Evolutionary conservation across 2,329 filamentous ascomycete species (phyloP), one percentile per base, ranked within the genome.

Genomic region (Trichoderma sp.): DNA sequence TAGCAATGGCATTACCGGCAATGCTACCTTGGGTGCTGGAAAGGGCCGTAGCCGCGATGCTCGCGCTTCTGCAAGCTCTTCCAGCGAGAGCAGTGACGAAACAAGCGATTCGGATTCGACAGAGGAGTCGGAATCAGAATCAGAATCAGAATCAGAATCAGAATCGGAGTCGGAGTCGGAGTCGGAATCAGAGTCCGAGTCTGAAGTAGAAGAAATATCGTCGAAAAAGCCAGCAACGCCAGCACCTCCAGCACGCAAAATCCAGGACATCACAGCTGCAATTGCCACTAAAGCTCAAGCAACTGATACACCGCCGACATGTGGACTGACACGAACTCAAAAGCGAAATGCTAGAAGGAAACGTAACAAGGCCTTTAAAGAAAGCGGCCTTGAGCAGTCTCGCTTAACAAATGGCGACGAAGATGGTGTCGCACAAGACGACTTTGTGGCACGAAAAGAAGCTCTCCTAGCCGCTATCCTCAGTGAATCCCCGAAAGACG

Each of bases 301-400:
- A 14, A 26, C 52, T 52, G 28, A 39, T 11, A 58, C 63, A 5
- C 34, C 14, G 5, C 81, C 6, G 77, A 77, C 1, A 70, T 75
- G 18, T 10, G 83, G 83, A 2, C 75, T 83, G 60, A 75, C 77
- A 0, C 78, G 73, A 39, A 88, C 86, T 0, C 83, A 83, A 71
- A 85, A 81, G 70, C 81, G 86, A 6, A 88, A 88, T 70, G 81
- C 81, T 10, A 80, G 86, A 32, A 81, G 85, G 54, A 82, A 82
- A 39, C 76, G 77, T 3, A 77, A 78, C 3, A 81, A 81, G 67
- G 71, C 70, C 2, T 13, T 73, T 16, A 72, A 52, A 37, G 59
- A 66, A 16, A 32, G 70, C 6, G 68, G 70, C 4, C 65, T 68
- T 4, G 54, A 59, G 3, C 74, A 75, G 24, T 58, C 72, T 30